Base-by-base conservation (phyloP, 1,284 basidiomycete genomes). In the Cryptococcus sp. region DNA sequence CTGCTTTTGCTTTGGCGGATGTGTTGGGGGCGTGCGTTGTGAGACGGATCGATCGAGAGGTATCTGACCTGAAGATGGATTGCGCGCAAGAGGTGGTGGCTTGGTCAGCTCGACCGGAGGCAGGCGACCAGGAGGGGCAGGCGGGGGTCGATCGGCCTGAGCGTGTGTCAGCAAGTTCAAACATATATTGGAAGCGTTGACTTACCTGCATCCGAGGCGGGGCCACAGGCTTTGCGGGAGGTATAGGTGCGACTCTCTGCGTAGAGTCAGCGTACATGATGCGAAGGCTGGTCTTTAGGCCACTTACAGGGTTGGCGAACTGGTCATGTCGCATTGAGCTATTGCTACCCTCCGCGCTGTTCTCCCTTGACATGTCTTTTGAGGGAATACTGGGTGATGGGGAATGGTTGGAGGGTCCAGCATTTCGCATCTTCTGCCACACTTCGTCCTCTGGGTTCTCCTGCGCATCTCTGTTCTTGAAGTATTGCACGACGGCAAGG, bases 401-500 rank as follows among this genome's bases (percentile, higher is more conserved):
- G 15, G 61, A 58, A 22, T 62, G 63, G 15, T 57, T 49, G 3
- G 59, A 44, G 0, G 73, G 72, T 5, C 64, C 76, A 1, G 73
- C 78, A 56, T 77, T 70, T 23, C 72, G 64, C 73, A 94, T 85
- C 84, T 90, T 90, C 73, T 86, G 85, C 87, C 88, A 91, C 10
- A 88, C 87, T 67, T 89, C 88, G 34, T 75, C 70, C 44, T 70
- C 70, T 34, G 67, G 64, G n/a, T 85, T 86, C 53, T 76, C 66
- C 45, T 65, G 64, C 46, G 63, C 62, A 60, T 73, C 56, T 44
- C 74, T 59, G 58, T 76, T 59, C 63, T 76, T 69, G 68, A 74
- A 98, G 80, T 98, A 99, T 71, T 95, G 93, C 73, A 99, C 95
- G 66, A 99, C 96, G 72, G 98, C 96, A 86, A 96, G 93, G 58